Evolutionary conservation across 352 stramenopile genomes (phyloP), one percentile per base, ranked within the genome.

Genomic region (Globisporangium okanoganense): DNA sequence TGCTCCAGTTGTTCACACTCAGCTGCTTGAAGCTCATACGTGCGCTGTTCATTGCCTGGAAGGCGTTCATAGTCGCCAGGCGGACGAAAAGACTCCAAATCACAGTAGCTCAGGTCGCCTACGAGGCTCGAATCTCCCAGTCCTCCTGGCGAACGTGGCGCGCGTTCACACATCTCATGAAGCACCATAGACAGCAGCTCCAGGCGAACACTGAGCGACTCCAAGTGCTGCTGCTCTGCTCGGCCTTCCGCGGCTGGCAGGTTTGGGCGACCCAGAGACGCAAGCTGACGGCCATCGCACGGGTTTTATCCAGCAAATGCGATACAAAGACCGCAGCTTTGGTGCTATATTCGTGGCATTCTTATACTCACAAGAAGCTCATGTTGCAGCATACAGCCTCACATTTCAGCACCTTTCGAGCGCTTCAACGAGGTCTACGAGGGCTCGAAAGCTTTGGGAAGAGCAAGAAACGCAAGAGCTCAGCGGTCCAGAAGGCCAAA

Each of bases 201-300:
- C 78, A 88, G 31, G 59, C 70, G 12, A 79, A 78, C 33, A 88
- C 79, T 0, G 76, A 90, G 53, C 64, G 81, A 40, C 69, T 88
- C 1, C 78, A 88, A 25, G 66, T 88, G 1, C 62, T 88, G 27
- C 29, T 80, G n/a, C 49, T 90, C 25, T 88, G 76, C 51, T 87
- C 78, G 6, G 61, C 50, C 0, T 87, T 90, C 41, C 65, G 81
- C 22, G 81, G 76, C 35, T 90, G 81, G 81, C 45, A 41, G 7
- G 61, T 59, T 1, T 82, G 68, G 66, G 76, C 58, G 36, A 49
- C 48, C 22, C 72, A 71, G 3, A 61, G 73, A 24, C 67, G 69
- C 20, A 77, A 70, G 18, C 40, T 82, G 13, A 38, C 24, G 40
- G n/a, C 12, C 8, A 52, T 84, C 3, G 24, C 79, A 16, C 44